Percentiles rank a stretch among this genome's conserved stretches.
Conservation (phyloP, 148 eudicot species). For the Beta vulgaris region DNA sequence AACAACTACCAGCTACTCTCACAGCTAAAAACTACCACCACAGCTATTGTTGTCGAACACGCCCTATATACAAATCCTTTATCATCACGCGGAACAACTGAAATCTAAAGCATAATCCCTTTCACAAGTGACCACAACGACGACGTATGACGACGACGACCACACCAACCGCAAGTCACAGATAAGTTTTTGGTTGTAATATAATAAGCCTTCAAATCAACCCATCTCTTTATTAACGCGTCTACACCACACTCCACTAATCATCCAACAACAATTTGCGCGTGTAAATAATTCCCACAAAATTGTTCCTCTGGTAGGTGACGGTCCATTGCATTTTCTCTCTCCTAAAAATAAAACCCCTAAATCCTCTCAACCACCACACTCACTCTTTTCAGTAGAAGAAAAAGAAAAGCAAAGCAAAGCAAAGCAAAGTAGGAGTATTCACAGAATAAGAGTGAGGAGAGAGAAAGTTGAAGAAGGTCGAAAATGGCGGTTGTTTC, state of each 20-base stretch:
- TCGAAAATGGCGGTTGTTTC: constrained; percentile 58
- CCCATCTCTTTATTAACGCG: not conserved
- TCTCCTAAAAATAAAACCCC: constrained; percentile 17
- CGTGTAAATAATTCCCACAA: not conserved
- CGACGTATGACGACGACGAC: constrained; percentile 21
- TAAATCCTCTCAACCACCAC: constrained; percentile 6
- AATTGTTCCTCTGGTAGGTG: not conserved
- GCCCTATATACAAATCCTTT: too few relatives aligned
- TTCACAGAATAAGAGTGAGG: not conserved
- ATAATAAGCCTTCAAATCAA: too few relatives aligned
- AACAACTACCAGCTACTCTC: too few relatives aligned
- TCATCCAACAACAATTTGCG: not conserved
- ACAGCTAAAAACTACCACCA: too few relatives aligned
- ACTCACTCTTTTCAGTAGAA: not conserved
- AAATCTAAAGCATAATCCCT: not conserved
- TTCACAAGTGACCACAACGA: constrained; percentile 5
- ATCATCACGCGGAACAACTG: not conserved
- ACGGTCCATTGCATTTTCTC: not conserved
- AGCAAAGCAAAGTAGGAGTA: not conserved
- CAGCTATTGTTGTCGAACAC: too few relatives aligned
- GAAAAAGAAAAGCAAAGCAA: not conserved
- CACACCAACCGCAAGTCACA: constrained; percentile 32
- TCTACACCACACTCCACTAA: not conserved
- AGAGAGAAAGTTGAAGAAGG: constrained; percentile 20
- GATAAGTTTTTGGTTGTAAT: constrained; percentile 14